These are phyloP conservation scores for Ustilago trichophora DNA, from an alignment of 1,284 basidiomycete species.

Conservation along the genomic window DNA sequence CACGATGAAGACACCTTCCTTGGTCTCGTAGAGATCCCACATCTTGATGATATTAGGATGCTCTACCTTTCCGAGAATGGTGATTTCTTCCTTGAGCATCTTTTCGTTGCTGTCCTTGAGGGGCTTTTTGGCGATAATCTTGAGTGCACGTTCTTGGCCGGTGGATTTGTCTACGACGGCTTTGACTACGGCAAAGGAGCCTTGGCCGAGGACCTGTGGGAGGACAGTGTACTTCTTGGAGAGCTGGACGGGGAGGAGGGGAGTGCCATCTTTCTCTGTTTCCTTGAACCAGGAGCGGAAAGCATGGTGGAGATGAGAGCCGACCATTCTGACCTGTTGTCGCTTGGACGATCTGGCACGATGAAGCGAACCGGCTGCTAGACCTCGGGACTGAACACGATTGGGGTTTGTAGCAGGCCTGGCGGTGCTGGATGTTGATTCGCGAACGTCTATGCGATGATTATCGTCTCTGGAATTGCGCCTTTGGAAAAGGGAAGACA, in stretches of 20 bases:
- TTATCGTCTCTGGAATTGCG: constrained; percentile 3
- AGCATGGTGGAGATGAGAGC: constrained; percentile 56
- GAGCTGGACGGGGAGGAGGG: constrained; percentile 54
- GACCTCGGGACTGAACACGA: no score
- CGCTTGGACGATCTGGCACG: constrained; percentile 27
- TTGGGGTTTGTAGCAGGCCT: no score
- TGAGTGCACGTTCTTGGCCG: constrained; percentile 58
- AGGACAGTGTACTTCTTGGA: constrained; percentile 60
- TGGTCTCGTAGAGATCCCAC: constrained; percentile 65
- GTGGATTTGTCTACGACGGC: constrained; percentile 48
- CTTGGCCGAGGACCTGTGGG: constrained; percentile 55
- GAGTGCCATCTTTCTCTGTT: constrained; percentile 59
- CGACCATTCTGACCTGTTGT: constrained; percentile 55
- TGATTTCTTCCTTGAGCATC: constrained; percentile 62
- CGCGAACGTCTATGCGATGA: no score
- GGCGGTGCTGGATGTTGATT: no score
- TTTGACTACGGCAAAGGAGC: constrained; percentile 64
- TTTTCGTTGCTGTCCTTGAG: constrained; percentile 61
- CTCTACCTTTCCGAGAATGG: constrained; percentile 59
- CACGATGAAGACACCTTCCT: constrained; percentile 65
- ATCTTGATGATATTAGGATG: constrained; percentile 64
- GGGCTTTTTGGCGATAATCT: constrained; percentile 65
- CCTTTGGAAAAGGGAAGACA: constrained; percentile 19
- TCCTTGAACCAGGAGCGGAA: constrained; percentile 62
- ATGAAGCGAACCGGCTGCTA: constrained; percentile 10